A percentile compares a stretch with the other conserved stretches of the same genome.
phyloP scores from a whole-genome alignment of 495 filamentous ascomycete species.

The Hypoxylon cercidicola region DNA sequence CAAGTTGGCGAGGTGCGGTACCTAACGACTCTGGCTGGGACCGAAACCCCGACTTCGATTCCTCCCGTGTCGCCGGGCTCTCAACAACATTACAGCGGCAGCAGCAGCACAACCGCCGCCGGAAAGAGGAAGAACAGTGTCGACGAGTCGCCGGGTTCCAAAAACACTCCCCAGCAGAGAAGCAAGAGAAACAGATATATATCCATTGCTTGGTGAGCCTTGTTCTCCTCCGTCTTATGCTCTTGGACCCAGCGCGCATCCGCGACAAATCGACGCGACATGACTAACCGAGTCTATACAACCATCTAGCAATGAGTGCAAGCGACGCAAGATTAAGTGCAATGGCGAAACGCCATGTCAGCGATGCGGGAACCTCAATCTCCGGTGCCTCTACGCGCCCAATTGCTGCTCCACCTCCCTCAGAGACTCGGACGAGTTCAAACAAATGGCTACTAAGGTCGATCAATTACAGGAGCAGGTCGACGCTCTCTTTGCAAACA shows the following conservation, averaged over 20 bases:
- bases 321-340: slow-evolving; percentile 91
- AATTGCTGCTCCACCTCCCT: slow-evolving; percentile 85
- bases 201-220: slow-evolving; percentile 85
- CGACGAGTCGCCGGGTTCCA: slow-evolving; percentile 47
- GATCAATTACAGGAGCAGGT: slow-evolving; percentile 84
- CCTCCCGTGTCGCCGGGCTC: slow-evolving; percentile 44
- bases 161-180: slow-evolving; percentile 56
- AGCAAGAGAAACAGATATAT: slow-evolving; percentile 81
- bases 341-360: slow-evolving; percentile 86
- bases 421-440: slow-evolving; percentile 90
- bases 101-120: slow-evolving; percentile 16
- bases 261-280: not conserved
- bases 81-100: slow-evolving; percentile 40
- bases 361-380: slow-evolving; percentile 81
- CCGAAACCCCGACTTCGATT: slow-evolving; percentile 32
- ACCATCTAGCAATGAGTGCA: slow-evolving; percentile 78
- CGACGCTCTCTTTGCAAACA: slow-evolving; percentile 73
- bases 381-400: slow-evolving; percentile 88
- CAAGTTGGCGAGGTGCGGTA: slow-evolving; percentile 66
- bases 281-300: slow-evolving; percentile 8
- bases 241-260: slow-evolving; percentile 7
- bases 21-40: slow-evolving; percentile 49
- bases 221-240: not conserved
- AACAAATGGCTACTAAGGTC: slow-evolving; percentile 78
- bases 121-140: slow-evolving; percentile 56